phyloP scores from a whole-genome alignment of 805 yeast genomes.

The Candida nanaspora region DNA sequence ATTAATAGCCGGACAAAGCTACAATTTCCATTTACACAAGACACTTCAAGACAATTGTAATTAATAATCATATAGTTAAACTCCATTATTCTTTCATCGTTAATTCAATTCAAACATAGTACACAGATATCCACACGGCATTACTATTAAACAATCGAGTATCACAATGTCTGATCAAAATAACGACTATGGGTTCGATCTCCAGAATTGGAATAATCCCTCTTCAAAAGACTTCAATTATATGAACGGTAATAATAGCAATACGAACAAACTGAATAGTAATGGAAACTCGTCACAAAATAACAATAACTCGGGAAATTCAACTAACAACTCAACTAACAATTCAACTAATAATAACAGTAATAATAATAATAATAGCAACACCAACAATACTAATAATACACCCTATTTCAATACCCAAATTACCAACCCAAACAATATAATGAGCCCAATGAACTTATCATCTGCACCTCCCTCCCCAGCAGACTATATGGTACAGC shows the following conservation, averaged over 20 bases:
- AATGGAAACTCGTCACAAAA: not conserved
- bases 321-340: not conserved
- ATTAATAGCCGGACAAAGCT: too few species aligned
- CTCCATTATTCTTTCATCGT: too few species aligned
- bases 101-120: too few species aligned
- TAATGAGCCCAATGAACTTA: constrained; percentile 19
- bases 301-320: not conserved
- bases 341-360: not conserved
- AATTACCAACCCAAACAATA: constrained; percentile 8
- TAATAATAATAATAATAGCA: constrained; percentile 2
- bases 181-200: not conserved
- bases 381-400: not conserved
- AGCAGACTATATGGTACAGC: constrained; percentile 26
- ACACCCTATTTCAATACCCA: constrained; percentile 12
- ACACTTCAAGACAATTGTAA: too few species aligned
- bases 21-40: too few species aligned
- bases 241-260: not conserved
- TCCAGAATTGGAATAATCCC: not conserved
- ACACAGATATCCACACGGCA: too few species aligned
- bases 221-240: not conserved
- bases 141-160: too few species aligned
- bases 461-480: constrained; percentile 19
- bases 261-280: not conserved
- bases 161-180: not conserved
- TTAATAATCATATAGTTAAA: too few species aligned